phyloP scores from a whole-genome alignment of 2,329 filamentous ascomycete genomes.

The Penicillium sp. region DNA sequence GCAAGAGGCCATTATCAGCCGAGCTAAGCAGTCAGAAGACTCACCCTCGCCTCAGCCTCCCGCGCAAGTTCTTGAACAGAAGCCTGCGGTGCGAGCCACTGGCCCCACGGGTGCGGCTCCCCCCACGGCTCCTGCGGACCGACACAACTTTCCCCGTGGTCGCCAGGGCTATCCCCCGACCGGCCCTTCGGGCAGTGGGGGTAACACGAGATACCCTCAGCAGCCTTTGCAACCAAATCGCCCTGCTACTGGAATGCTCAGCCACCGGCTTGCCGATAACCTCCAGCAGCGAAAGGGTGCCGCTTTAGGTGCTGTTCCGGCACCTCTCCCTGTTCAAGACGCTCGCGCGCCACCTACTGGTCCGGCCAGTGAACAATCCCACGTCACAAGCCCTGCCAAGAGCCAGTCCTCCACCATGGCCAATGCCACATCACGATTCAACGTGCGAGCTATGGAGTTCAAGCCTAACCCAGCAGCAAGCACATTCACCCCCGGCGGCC shows the following conservation, averaged over 20 bases:
- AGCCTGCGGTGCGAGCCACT: slow-evolving; percentile 43
- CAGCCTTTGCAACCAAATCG: slow-evolving; percentile 41
- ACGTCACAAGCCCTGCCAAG: slow-evolving; percentile 38
- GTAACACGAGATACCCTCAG: slow-evolving; percentile 35
- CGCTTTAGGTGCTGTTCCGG: slow-evolving; percentile 40
- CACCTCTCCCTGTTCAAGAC: slow-evolving; percentile 57
- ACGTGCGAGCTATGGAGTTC: slow-evolving; percentile 67
- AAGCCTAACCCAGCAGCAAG: slow-evolving; percentile 75
- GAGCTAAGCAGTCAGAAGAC: slow-evolving; percentile 68
- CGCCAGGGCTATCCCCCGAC: slow-evolving; percentile 45
- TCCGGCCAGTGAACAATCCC: slow-evolving; percentile 55
- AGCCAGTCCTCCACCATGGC: slow-evolving; percentile 51
- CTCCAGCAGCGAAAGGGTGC: slow-evolving; percentile 48
- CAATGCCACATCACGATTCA: slow-evolving; percentile 48
- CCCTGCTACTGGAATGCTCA: slow-evolving; percentile 41
- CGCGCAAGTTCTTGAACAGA: slow-evolving; percentile 46
- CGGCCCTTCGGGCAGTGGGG: slow-evolving; percentile 39
- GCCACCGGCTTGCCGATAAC: slow-evolving; percentile 48
- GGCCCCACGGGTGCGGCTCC: slow-evolving; percentile 38
- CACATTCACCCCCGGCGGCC: slow-evolving; percentile 68
- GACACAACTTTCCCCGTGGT: slow-evolving; percentile 43
- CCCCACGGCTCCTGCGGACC: slow-evolving; percentile 39
- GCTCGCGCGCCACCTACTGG: slow-evolving; percentile 67
- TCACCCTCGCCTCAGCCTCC: slow-evolving; percentile 43
- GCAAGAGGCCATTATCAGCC: slow-evolving; percentile 87